phyloP scores from a whole-genome alignment of 192 early-diverging fungal species.

The Anaeromyces robustus region DNA sequence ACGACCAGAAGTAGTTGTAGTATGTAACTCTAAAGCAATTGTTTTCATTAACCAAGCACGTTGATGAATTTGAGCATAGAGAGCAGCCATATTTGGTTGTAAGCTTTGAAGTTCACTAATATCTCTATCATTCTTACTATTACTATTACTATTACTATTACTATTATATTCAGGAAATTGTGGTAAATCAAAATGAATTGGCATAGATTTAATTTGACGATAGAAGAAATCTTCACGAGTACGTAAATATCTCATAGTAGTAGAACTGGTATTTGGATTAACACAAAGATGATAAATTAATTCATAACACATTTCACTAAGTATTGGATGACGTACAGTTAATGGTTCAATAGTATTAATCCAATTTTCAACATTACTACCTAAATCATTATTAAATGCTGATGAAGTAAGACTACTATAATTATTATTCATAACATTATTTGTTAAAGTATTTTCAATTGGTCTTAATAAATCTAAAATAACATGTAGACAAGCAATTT shows the following conservation, averaged over 20 bases:
- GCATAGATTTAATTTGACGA: constrained; percentile 39
- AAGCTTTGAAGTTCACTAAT: neutral
- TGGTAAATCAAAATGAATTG: constrained; percentile 7
- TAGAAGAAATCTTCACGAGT: constrained; percentile 60
- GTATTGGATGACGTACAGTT: constrained; percentile 47
- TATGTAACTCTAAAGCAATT: constrained; percentile 75
- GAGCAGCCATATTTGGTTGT: neutral
- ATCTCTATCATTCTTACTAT: too few relatives aligned
- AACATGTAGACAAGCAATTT: constrained; percentile 39
- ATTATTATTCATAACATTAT: neutral
- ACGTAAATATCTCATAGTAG: constrained; percentile 66
- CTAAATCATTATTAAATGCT: constrained; percentile 5
- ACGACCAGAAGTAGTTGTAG: constrained; percentile 22
- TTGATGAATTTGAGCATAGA: constrained; percentile 47
- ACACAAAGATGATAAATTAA: constrained; percentile 70
- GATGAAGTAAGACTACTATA: neutral
- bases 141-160: too few relatives aligned
- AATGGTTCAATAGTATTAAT: constrained; percentile 20
- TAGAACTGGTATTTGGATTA: constrained; percentile 42
- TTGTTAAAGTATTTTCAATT: neutral
- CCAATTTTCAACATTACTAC: constrained; percentile 13
- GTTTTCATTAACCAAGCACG: constrained; percentile 80
- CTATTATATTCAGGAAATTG: neutral
- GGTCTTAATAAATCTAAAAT: constrained; percentile 26
- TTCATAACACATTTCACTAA: constrained; percentile 78